A percentile compares a stretch with the other conserved stretches of the same genome.
phyloP scores from a whole-genome alignment of 108 stramenopile genomes.

The Phaeodactylum tricornutum region DNA sequence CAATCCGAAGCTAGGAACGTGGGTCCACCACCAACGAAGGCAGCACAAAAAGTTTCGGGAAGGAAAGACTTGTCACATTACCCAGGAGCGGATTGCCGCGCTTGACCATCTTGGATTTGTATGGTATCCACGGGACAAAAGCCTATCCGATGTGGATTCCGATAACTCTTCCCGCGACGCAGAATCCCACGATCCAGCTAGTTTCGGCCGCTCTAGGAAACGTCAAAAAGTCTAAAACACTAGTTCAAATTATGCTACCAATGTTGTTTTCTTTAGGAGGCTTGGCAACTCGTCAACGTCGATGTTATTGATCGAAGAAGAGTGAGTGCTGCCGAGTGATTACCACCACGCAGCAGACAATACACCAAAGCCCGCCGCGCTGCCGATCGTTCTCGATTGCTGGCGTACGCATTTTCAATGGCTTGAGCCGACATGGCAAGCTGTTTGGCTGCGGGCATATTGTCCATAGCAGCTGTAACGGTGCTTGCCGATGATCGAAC shows the following conservation, averaged over 20 bases:
- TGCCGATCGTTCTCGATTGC: constrained; percentile 3
- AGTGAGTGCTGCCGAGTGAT: constrained; percentile 25
- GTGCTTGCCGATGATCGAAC: constrained; percentile 35
- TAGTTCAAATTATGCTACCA: too few species aligned
- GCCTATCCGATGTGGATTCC: too few species aligned
- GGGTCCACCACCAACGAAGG: constrained; percentile 21
- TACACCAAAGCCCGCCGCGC: constrained; percentile 33
- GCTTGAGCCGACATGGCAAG: constrained; percentile 47
- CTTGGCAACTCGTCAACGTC: too few species aligned
- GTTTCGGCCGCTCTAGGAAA: too few species aligned
- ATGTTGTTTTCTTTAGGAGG: too few species aligned
- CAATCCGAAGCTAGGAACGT: constrained; percentile 28
- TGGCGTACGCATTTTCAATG: constrained; percentile 12
- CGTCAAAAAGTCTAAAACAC: too few species aligned
- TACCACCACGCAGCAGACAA: constrained; percentile 42
- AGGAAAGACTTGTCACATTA: constrained; percentile 3
- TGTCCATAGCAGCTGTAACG: constrained; percentile 16
- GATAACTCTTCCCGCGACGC: too few species aligned
- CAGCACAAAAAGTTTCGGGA: neutral
- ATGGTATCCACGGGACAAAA: constrained; percentile 2
- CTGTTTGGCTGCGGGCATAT: constrained; percentile 32
- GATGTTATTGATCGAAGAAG: constrained; percentile 35
- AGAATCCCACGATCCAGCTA: too few species aligned
- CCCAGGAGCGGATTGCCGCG: neutral
- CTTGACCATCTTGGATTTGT: constrained; percentile 3